A percentile compares a stretch with the other conserved stretches of the same genome.
Conservation (phyloP, 2,329 filamentous ascomycete genomes). For the Microsporum ferrugineum region DNA sequence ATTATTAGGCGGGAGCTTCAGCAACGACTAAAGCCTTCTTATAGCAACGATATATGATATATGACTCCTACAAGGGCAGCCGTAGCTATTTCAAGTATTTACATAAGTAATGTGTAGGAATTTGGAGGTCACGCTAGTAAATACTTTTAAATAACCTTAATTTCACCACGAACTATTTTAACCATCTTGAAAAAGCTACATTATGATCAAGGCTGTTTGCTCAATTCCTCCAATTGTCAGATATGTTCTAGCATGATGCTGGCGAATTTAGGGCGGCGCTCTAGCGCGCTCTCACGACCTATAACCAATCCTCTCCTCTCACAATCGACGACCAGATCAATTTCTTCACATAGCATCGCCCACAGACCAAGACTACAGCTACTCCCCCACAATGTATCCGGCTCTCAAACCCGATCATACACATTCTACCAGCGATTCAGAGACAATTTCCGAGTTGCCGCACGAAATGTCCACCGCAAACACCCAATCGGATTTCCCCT, state of each 20-base stretch:
- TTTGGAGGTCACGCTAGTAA: no score
- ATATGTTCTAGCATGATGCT: slow-evolving; percentile 15
- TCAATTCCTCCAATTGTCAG: neutral
- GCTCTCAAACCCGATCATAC: slow-evolving; percentile 16
- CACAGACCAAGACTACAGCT: neutral
- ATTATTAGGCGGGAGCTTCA: no score
- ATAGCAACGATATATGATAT: no score
- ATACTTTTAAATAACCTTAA: no score
- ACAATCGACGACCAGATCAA: neutral
- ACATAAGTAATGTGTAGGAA: no score
- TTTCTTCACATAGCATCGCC: neutral
- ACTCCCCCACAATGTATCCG: neutral
- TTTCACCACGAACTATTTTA: no score
- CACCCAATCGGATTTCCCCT: slow-evolving; percentile 33
- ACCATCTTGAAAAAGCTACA: neutral
- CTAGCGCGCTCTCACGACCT: slow-evolving; percentile 16
- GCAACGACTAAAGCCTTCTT: no score
- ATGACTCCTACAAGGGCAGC: no score
- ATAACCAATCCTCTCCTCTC: slow-evolving; percentile 1
- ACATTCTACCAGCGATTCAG: slow-evolving; percentile 23
- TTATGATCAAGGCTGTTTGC: neutral
- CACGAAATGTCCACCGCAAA: slow-evolving; percentile 32
- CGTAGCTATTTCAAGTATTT: no score
- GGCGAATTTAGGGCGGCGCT: slow-evolving; percentile 21
- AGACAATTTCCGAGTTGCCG: slow-evolving; percentile 27